Percentiles rank a stretch among this genome's conserved stretches.
Conservation (phyloP, 2,329 filamentous ascomycete genomes). For the Trichoderma atrobrunneum region DNA sequence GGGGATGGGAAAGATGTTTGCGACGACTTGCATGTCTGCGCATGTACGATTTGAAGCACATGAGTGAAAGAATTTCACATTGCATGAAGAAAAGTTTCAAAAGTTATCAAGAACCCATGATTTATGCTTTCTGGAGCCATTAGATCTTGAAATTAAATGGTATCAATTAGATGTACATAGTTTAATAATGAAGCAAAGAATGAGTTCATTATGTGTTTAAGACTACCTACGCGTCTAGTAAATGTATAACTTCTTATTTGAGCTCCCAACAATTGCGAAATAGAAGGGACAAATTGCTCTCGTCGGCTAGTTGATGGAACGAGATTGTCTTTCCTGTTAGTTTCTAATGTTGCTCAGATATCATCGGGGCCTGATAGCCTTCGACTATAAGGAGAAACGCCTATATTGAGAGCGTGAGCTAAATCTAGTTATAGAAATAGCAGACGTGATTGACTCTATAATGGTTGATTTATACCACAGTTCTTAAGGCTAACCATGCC, state of each 20-base stretch:
- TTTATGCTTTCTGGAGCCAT: background rate
- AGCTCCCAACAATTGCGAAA: background rate
- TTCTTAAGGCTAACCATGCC: background rate
- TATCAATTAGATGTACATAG: background rate
- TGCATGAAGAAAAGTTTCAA: background rate
- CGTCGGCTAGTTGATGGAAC: too few species aligned
- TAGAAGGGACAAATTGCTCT: background rate
- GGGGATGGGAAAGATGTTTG: too few species aligned
- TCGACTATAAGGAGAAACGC: background rate
- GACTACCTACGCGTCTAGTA: background rate
- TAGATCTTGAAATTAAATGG: background rate
- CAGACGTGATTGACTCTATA: background rate
- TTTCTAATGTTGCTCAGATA: background rate
- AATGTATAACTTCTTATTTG: background rate
- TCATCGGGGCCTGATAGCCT: background rate
- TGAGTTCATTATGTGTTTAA: background rate
- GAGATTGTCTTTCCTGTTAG: background rate
- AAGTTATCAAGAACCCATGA: background rate
- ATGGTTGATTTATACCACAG: background rate
- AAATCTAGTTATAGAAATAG: background rate
- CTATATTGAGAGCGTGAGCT: background rate
- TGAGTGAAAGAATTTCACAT: background rate
- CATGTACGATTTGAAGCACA: background rate
- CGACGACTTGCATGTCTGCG: background rate
- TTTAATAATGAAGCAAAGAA: conserved; percentile 3